Conservation (phyloP, 768 basidiomycete genomes). For the Collybia mongolica region DNA sequence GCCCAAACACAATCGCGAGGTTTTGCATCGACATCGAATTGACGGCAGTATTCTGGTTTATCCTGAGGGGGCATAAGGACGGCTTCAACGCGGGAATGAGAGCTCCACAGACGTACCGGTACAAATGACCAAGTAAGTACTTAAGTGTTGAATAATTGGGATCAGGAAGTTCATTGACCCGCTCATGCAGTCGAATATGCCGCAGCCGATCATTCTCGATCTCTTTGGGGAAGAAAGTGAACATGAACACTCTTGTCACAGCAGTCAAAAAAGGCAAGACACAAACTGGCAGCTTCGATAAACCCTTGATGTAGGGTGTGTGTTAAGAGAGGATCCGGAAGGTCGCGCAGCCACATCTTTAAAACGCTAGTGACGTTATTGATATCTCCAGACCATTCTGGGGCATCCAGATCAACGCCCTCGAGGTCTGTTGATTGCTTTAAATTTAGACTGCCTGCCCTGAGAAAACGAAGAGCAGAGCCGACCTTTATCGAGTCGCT, state of each 20-base stretch:
- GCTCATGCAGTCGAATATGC: slow-evolving; percentile 94
- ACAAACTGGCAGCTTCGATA: slow-evolving; percentile 92
- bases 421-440: slow-evolving; percentile 60
- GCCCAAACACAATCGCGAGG: slow-evolving; percentile 95
- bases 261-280: not conserved
- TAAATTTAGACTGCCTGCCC: not conserved
- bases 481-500: slow-evolving; percentile 80
- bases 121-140: slow-evolving; percentile 90
- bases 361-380: slow-evolving; percentile 94
- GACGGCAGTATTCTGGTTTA: slow-evolving; percentile 67
- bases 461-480: slow-evolving; percentile 3
- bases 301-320: slow-evolving; percentile 84
- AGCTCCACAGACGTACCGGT: slow-evolving; percentile 59
- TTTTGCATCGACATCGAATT: slow-evolving; percentile 96
- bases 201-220: slow-evolving; percentile 93
- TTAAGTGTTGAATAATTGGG: slow-evolving; percentile 98
- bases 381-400: slow-evolving; percentile 93
- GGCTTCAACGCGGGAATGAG: not conserved
- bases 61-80: slow-evolving; percentile 40
- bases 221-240: slow-evolving; percentile 38
- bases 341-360: slow-evolving; percentile 94
- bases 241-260: not conserved
- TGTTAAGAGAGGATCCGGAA: slow-evolving; percentile 93
- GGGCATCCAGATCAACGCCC: slow-evolving; percentile 78
- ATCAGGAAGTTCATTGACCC: slow-evolving; percentile 97